phyloP scores from a whole-genome alignment of 176 grass and related monocot genomes.

The Eleusine indica region DNA sequence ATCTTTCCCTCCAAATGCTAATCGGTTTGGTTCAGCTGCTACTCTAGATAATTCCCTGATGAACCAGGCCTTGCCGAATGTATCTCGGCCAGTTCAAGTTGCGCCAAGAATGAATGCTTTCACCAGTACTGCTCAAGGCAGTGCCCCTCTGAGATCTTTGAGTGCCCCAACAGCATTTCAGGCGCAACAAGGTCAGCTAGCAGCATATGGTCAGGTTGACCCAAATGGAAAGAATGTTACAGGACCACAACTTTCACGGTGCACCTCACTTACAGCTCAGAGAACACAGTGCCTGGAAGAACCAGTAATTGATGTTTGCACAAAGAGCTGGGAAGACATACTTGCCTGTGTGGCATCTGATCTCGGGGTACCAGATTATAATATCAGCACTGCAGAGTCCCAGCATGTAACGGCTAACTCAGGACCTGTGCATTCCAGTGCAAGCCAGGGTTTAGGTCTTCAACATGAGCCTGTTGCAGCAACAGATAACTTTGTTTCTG shows the following conservation, averaged over 20 bases:
- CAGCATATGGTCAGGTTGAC: conserved; percentile 21
- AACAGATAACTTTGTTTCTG: conserved; percentile 8
- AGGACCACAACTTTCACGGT: conserved; percentile 34
- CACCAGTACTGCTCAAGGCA: conserved; percentile 36
- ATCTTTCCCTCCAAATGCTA: conserved; percentile 45
- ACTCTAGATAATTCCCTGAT: conserved; percentile 38
- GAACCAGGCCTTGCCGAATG: conserved; percentile 32
- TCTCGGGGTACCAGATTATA: conserved; percentile 53
- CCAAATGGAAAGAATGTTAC: conserved; percentile 27
- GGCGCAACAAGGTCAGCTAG: conserved; percentile 42
- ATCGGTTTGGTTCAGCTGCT: conserved; percentile 26
- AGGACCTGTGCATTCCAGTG: conserved; percentile 24
- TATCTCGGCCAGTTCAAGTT: conserved; percentile 43
- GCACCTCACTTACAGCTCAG: conserved; percentile 31
- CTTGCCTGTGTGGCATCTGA: conserved; percentile 73
- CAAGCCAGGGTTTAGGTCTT: conserved; percentile 24
- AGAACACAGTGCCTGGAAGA: conserved; percentile 33
- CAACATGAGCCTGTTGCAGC: conserved; percentile 17
- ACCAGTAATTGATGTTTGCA: conserved; percentile 50
- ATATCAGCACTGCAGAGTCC: not conserved
- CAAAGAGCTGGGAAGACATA: conserved; percentile 88
- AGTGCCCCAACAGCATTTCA: conserved; percentile 45
- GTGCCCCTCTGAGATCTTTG: conserved; percentile 52
- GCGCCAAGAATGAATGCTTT: conserved; percentile 28
- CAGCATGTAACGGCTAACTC: conserved; percentile 35